A percentile compares a stretch with the other conserved stretches of the same genome.
Conservation (phyloP, 352 stramenopile genomes). For the Achlya hypogyna region DNA sequence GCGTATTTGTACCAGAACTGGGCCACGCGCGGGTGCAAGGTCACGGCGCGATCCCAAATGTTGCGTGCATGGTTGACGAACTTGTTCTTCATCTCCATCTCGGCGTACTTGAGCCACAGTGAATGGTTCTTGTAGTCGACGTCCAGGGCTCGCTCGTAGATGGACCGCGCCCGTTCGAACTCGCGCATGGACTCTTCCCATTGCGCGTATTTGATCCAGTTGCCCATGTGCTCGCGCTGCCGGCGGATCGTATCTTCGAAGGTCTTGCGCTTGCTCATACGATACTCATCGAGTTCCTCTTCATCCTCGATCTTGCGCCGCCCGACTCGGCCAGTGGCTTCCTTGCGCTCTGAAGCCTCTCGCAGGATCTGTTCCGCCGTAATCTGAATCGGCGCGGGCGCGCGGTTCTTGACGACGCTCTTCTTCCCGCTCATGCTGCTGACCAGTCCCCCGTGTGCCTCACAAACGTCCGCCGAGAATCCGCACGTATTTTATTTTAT, state of each 20-base stretch:
- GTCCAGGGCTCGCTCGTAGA: conserved; percentile 97
- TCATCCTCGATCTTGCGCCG: conserved; percentile 80
- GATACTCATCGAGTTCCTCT: conserved; percentile 89
- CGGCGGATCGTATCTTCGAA: conserved; percentile 96
- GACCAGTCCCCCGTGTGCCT: not conserved
- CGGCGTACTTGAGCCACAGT: conserved; percentile 97
- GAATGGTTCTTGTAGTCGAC: conserved; percentile 93
- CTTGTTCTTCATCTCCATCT: conserved; percentile 99
- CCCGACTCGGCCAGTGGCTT: conserved; percentile 62
- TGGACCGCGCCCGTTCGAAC: conserved; percentile 91
- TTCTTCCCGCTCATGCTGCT: conserved; percentile 37
- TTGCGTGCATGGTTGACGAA: conserved; percentile 99
- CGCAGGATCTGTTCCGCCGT: conserved; percentile 98
- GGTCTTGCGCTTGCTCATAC: conserved; percentile 86
- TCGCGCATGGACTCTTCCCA: conserved; percentile 99
- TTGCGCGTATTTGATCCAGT: conserved; percentile 97
- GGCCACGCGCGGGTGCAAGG: conserved; percentile 92
- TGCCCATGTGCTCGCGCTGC: conserved; percentile 91
- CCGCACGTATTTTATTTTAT: not conserved
- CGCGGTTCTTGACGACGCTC: conserved; percentile 95
- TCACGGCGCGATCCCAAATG: conserved; percentile 91
- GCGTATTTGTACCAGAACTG: conserved; percentile 99
- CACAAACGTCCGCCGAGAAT: not conserved
- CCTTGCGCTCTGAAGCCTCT: conserved; percentile 85
- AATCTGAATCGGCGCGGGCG: conserved; percentile 98